phyloP scores from a whole-genome alignment of 2,329 filamentous ascomycete genomes.

The Exophiala spinifera region DNA sequence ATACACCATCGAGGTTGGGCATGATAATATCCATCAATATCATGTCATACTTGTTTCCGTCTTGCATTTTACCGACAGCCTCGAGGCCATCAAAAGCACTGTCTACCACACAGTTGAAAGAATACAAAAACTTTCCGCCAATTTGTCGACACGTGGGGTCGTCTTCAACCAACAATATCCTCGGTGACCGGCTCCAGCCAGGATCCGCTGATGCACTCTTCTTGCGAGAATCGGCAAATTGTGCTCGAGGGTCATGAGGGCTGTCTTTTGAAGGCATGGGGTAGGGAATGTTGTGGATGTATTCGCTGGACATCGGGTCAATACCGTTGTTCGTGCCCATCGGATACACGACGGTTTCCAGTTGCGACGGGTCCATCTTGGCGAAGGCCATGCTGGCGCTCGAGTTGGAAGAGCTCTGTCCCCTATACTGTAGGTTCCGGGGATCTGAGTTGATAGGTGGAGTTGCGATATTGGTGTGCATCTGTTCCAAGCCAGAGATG shows the following conservation, averaged over 20 bases:
- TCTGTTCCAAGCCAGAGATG: constrained; percentile 61
- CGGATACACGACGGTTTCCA: constrained; percentile 79
- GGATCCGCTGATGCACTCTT: constrained; percentile 61
- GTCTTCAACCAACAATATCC: constrained; percentile 87
- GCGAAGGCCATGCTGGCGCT: constrained; percentile 51
- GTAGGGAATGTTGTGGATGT: constrained; percentile 92
- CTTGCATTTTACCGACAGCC: constrained; percentile 80
- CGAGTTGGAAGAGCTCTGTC: constrained; percentile 45
- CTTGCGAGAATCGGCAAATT: constrained; percentile 54
- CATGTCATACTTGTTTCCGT: constrained; percentile 62
- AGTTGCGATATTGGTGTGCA: constrained; percentile 42
- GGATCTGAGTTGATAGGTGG: constrained; percentile 33
- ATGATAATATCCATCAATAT: constrained; percentile 96
- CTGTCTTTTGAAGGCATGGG: constrained; percentile 53
- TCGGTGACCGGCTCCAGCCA: constrained; percentile 66
- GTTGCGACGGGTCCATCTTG: constrained; percentile 51
- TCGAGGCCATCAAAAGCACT: constrained; percentile 79
- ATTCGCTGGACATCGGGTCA: constrained; percentile 89
- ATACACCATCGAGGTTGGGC: constrained; percentile 92
- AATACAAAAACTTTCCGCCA: constrained; percentile 64
- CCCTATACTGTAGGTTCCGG: constrained; percentile 50
- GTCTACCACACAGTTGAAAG: constrained; percentile 62
- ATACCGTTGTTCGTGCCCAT: constrained; percentile 89
- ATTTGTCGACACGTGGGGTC: constrained; percentile 65
- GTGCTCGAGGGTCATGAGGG: constrained; percentile 42